Evolutionary conservation across 23 red algal species (phyloP), one percentile per base, ranked within the genome.

Genomic region (Gracilaria gracilis): DNA sequence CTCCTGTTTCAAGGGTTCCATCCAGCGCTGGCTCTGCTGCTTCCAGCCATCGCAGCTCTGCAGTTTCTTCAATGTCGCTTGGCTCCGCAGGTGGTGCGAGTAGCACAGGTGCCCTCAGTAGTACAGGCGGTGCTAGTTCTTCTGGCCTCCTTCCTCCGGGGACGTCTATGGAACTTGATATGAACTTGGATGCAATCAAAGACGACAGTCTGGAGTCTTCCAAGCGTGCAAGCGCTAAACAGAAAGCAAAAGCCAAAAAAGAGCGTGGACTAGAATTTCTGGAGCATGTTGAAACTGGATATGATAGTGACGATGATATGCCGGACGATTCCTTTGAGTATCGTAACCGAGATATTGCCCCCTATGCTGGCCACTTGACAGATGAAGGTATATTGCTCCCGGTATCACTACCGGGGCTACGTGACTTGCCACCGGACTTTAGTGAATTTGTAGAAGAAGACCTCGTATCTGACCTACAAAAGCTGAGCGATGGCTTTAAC

Each of bases 291-390:
- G 71, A 90, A 49, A 57, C 71, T 61, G 87, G 44, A 13, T 49
- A 79, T 11, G 87, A 90, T 51, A 90, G 87, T 27, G 89, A 92
- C 39, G 89, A 92, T 62, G 89, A 92, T 48, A 84, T 92, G 89
- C 42, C 79, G 0, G 89, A 92, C 36, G 36, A 74, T 28, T 28
- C 47, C 25, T 83, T 92, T 79, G 89, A 92, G 21, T 12, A 57
- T 16, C 78, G 89, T 21, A 92, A 92, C 66, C 7, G 64, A 11
- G 89, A 92, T 34, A 83, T 92, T 77, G 76, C 80, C 1, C 89
- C 89, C 21, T 92, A 92, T 33, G 87, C 74, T 4, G 87, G 87
- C 6, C 57, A 90, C 19, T 33, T 90, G 19, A 90, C 87, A 0
- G 57, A 80, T 17, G 37, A 90, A 1, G 87, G 87, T 35, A 49